Percentiles rank a stretch among this genome's conserved stretches.
Conservation (phyloP, 2,329 filamentous ascomycete species). For the Plenodomus lindquistii region DNA sequence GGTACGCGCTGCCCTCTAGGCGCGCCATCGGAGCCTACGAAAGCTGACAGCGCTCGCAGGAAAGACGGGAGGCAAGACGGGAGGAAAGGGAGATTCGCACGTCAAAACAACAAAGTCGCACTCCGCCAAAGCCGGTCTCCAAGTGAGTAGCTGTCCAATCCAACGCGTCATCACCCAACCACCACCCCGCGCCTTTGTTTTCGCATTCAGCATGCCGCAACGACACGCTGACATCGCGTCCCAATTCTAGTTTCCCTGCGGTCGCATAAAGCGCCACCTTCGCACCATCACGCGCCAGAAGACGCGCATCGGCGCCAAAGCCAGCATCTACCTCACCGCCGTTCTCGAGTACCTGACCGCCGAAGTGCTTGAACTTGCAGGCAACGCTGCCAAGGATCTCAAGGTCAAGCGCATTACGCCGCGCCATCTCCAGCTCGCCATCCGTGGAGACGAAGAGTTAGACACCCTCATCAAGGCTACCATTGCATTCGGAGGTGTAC, state of each 20-base stretch:
- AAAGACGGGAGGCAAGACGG: constrained; percentile 80
- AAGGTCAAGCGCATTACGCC: constrained; percentile 99
- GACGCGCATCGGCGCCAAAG: constrained; percentile 99
- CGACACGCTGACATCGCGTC: constrained; percentile 29
- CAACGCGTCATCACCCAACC: constrained; percentile 20
- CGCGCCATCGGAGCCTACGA: constrained; percentile 19
- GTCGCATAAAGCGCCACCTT: constrained; percentile 99
- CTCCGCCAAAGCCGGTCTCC: constrained; percentile 90
- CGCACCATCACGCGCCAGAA: constrained; percentile 99
- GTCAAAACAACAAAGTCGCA: constrained; percentile 93
- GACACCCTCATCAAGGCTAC: constrained; percentile 97
- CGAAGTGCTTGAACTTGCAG: constrained; percentile 95
- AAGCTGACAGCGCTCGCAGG: constrained; percentile 43
- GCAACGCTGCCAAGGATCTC: constrained; percentile 98
- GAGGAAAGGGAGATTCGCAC: constrained; percentile 74
- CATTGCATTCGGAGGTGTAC: constrained; percentile 96
- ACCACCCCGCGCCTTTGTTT: constrained; percentile 22
- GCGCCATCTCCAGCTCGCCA: constrained; percentile 95
- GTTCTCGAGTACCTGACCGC: constrained; percentile 98
- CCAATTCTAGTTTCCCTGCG: constrained; percentile 82
- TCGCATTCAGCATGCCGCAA: constrained; percentile 12
- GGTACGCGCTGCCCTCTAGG: constrained; percentile 66
- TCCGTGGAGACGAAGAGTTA: constrained; percentile 96
- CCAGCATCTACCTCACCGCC: constrained; percentile 95
- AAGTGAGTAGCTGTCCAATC: constrained; percentile 66